Base-by-base conservation (phyloP, 164 flowering plant genomes). In the Warburgia ugandensis region DNA sequence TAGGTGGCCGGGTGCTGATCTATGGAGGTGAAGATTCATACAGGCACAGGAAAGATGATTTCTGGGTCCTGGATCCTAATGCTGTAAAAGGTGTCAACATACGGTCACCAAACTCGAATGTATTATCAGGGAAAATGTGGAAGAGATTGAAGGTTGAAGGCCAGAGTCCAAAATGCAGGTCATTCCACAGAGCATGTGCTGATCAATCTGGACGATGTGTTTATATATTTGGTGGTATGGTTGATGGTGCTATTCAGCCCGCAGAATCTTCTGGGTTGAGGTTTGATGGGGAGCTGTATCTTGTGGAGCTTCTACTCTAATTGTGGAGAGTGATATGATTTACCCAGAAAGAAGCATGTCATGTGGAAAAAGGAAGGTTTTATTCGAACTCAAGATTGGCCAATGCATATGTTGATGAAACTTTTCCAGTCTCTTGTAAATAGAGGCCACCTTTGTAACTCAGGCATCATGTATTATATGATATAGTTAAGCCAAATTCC, bases 1-100 rank as follows among this genome's bases (percentile, higher is more conserved):
- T 85, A 36, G 96, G 96, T 45, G 86, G 85, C 0, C 48, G 60
- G 13, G 27, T 87, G 37, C 76, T 92, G 28, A 82, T 92, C 9
- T 73, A 73, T 60, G 98, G 98, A 42, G 98, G 98, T 2, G 98
- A 92, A 70, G 96, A 87, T 62, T 83, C 91, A 12, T 37, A 59
- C 29, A 76, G 90, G 58, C 80, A 58, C 56, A 62, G 88, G 61
- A 92, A 83, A 68, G 64, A 75, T 60, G 96, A 92, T 53, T 78
- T 85, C 29, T 92, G 96, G 98, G 59, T 83, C 21, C 63, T 91
- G 54, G 92, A 91, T 59, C 52, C 78, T 19, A 73, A 60, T 28
- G 64, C 77, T 3, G 42, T 66, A 13, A 64, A 67, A 2, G 48
- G 62, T 8, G 25, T 44, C 1, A 68, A 56, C 50, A 29, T 60